Evolutionary conservation across 305 asterid species (phyloP), one percentile per base, ranked within the genome.

Genomic region (Fraxinus sp.): DNA sequence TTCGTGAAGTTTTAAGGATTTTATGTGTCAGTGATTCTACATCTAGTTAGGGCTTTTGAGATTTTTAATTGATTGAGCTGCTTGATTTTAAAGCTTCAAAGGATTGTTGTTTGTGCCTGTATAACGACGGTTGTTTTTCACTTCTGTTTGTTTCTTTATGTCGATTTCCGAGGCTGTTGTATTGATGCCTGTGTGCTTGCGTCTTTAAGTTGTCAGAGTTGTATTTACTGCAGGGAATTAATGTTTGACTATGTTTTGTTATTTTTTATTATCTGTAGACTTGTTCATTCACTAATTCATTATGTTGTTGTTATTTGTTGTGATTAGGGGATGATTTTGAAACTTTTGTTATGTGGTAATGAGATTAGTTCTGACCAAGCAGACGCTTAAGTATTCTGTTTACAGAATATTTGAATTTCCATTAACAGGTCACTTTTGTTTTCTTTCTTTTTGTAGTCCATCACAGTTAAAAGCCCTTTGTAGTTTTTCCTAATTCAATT

Each of bases 21-120:
- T 64, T 70, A 28, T 4, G 8, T 64, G 35, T 22, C 73, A 64
- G 73, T 24, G 73, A 64, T 24, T 64, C 28, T 64, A 24, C 24
- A 64, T 68, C 20, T 28, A 68, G 37, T 64, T 70, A 70, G 75
- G 75, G 75, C 22, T 70, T 70, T 70, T 70, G 75, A 26, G 22
- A 26, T 24, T 64, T 70, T 70, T 30, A 13, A 28, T 28, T 70
- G 75, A 70, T 70, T 70, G 39, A 14, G 20, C 39, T 70, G 39
- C 39, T 30, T 28, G 37, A 18, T 24, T 68, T 68, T 70, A 30
- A 5, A 1, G 39, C 75, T 70, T 30, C 9, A 28, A 70, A 70
- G 9, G 33, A 68, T 68, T 68, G 16, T 11, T 70, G 3, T 70
- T 70, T 70, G 37, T 70, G 33, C 36, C 18, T 28, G 37, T 68